A percentile compares a stretch with the other conserved stretches of the same genome.
Evolutionary conservation across 768 basidiomycete species (phyloP).

Genomic region (Boletus speciosus): DNA sequence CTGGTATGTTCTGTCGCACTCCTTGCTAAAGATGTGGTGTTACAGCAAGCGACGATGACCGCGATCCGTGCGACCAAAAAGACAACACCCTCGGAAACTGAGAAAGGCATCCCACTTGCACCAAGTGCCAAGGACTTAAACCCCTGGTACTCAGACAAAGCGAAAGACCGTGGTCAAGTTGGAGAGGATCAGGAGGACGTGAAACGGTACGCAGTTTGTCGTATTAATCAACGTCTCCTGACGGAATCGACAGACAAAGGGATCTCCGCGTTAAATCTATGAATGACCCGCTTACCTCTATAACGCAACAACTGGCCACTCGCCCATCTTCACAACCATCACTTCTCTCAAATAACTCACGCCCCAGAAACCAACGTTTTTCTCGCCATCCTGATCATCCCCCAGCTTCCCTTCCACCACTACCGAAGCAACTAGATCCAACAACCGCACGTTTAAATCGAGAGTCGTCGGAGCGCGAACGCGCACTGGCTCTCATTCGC

Average conservation of each 20-base stretch:
- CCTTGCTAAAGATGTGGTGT: background rate
- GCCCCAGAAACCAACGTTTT: conserved; percentile 14
- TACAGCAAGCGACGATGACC: conserved; percentile 44
- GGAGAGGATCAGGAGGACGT: conserved; percentile 34
- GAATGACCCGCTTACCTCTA: conserved; percentile 72
- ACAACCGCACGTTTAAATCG: conserved; percentile 58
- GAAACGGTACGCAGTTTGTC: conserved; percentile 31
- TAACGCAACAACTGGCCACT: conserved; percentile 60
- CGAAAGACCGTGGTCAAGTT: conserved; percentile 22
- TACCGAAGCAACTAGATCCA: conserved; percentile 39
- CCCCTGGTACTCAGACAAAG: conserved; percentile 64
- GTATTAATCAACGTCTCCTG: background rate
- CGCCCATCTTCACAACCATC: conserved; percentile 23
- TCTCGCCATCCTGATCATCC: conserved; percentile 7
- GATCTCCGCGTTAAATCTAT: conserved; percentile 60
- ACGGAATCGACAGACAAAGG: conserved; percentile 43
- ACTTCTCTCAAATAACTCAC: conserved; percentile 13
- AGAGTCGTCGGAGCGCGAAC: conserved; percentile 71
- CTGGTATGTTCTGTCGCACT: background rate
- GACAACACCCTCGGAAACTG: conserved; percentile 46
- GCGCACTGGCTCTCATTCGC: conserved; percentile 67
- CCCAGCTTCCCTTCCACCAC: background rate
- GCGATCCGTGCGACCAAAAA: conserved; percentile 51
- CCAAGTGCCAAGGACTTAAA: conserved; percentile 74
- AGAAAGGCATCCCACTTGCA: conserved; percentile 71